Evolutionary conservation across 441 rosid species (phyloP).

Genomic region (Euphorbia schlechtendalii): DNA sequence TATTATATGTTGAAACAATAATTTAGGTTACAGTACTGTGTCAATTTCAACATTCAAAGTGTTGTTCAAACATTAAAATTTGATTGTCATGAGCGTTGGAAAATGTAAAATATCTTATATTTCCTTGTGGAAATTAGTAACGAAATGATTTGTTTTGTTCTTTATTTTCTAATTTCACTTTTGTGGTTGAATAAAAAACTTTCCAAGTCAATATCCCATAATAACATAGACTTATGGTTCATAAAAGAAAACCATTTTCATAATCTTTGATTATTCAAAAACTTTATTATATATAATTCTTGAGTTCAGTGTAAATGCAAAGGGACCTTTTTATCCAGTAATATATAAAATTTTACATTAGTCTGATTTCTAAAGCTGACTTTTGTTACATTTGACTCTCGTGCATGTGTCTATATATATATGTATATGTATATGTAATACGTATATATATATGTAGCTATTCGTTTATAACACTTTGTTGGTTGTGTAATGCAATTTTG

Average conservation of each 20-base stretch:
- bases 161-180: not conserved
- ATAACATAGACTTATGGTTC: not conserved
- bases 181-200: not conserved
- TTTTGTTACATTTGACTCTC: not conserved
- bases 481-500: too few species aligned
- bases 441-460: too few species aligned
- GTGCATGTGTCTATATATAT: too few species aligned
- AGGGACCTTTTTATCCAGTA: not conserved
- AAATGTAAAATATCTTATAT: not conserved
- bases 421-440: too few species aligned
- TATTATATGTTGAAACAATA: too few species aligned
- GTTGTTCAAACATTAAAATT: not conserved
- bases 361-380: not conserved
- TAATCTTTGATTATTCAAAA: not conserved
- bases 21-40: too few species aligned
- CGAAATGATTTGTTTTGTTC: not conserved
- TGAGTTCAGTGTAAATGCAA: too few species aligned
- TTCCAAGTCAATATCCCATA: not conserved
- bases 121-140: not conserved
- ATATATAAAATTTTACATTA: too few species aligned
- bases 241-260: not conserved
- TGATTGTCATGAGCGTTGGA: not conserved
- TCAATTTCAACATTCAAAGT: not conserved
- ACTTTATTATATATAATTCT: not conserved
- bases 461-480: too few species aligned